Base-by-base conservation (phyloP, 345 rosid species). In the Ceriops tagal region DNA sequence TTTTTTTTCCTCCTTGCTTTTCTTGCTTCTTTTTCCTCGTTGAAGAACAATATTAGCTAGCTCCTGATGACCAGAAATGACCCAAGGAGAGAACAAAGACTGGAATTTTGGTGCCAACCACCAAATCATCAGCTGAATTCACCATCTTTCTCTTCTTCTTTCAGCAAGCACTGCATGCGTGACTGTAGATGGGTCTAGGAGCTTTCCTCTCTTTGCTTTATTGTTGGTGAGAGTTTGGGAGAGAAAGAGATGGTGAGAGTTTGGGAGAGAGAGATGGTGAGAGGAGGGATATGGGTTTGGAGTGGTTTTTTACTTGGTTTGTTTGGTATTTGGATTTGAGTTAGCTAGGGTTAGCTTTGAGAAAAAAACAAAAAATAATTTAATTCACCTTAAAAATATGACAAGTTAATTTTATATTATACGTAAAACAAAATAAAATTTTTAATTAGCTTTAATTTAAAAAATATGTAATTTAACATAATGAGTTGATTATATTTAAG, bases 51-150 rank as follows among this genome's bases (percentile, higher is more conserved):
- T 56, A 13, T 52, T 43, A 57, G 64, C 65, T 63, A 69, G 58
- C 51, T 64, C 69, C 46, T 39, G 15, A 39, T 70, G 55, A 43
- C 30, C 39, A 61, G 53, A 37, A 77, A 47, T 51, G 71, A 37
- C 46, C 1, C 46, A 10, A 10, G 46, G 46, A 39, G 46, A 15
- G 49, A 65, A 34, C 47, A 13, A 70, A 6, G 37, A 67, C 61
- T 68, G 67, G 78, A 67, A 66, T 64, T 69, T 43, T 37, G 75
- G 58, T 65, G 76, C 71, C 71, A 56, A 19, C 75, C 78, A 69
- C 74, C 73, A 65, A 83, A 75, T 55, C 73, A 65, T 70, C 60
- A 77, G 79, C 83, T 74, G 83, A 84, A 79, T 71, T 78, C 53
- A 53, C 64, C 76, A 65, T 76, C 60, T 65, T 72, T 64, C 58